A percentile compares a stretch with the other conserved stretches of the same genome.
Evolutionary conservation across 208 protist species (phyloP).

Genomic region (Spongospora subterranea): DNA sequence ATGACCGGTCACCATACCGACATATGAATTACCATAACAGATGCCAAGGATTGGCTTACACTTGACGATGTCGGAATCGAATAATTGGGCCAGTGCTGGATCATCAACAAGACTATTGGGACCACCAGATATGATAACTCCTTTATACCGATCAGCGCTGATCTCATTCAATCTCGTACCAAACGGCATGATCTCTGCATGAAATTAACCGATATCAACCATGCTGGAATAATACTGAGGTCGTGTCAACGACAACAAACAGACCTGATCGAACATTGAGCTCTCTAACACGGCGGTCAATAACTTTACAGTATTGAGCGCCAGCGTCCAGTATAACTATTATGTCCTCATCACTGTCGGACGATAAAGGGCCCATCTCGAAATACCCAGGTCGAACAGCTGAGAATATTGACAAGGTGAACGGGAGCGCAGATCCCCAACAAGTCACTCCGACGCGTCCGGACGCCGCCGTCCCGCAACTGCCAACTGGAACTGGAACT

Average conservation of each 20-base stretch:
- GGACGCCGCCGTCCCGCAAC: no score
- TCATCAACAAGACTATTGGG: slow-evolving; percentile 83
- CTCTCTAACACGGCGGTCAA: slow-evolving; percentile 92
- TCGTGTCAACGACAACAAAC: neutral
- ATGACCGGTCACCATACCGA: neutral
- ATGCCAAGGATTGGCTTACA: slow-evolving; percentile 91
- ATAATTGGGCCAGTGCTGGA: slow-evolving; percentile 83
- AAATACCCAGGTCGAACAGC: no score
- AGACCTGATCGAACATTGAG: slow-evolving; percentile 82
- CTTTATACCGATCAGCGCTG: slow-evolving; percentile 67
- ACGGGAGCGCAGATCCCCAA: no score
- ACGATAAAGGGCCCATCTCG: no score
- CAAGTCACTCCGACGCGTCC: no score
- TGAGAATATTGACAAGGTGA: no score
- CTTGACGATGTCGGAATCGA: slow-evolving; percentile 65
- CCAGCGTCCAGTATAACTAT: slow-evolving; percentile 92
- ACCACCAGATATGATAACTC: slow-evolving; percentile 92
- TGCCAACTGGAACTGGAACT: no score
- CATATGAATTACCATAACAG: slow-evolving; percentile 91
- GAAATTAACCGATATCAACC: no score
- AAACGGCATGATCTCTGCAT: slow-evolving; percentile 84
- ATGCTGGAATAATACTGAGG: neutral
- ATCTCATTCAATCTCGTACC: slow-evolving; percentile 67
- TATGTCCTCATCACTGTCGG: slow-evolving; percentile 41
- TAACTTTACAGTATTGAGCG: slow-evolving; percentile 94